These are phyloP conservation scores for Strigomonas culicis DNA, from an alignment of 208 protist species.

Conservation along the genomic window DNA sequence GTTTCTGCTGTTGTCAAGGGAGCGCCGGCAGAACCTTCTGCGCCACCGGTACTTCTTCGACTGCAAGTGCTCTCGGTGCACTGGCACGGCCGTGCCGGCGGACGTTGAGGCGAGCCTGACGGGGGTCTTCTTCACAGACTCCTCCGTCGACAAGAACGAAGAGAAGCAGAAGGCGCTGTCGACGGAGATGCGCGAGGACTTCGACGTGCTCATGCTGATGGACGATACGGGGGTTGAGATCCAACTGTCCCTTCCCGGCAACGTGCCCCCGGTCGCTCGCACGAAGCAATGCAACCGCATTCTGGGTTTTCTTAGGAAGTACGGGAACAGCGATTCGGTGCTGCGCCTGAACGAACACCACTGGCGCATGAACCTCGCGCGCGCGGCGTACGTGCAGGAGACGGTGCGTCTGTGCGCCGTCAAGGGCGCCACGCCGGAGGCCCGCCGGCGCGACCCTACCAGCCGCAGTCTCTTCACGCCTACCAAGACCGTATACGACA, in stretches of 20 bases:
- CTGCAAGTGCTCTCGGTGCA: conserved; percentile 42
- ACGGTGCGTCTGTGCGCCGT: conserved; percentile 43
- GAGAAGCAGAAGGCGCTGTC: conserved; percentile 26
- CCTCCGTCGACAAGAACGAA: conserved; percentile 25
- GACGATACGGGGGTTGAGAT: conserved; percentile 39
- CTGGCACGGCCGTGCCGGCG: conserved; percentile 7
- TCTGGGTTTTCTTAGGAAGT: conserved; percentile 42
- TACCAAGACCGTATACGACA: conserved; percentile 43
- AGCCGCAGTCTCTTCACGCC: conserved; percentile 37
- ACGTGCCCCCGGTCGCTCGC: conserved; percentile 35
- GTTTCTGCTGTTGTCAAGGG: conserved; percentile 46
- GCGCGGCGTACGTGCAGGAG: conserved; percentile 48
- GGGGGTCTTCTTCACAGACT: conserved; percentile 43
- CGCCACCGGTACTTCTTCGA: conserved; percentile 32
- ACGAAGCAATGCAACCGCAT: conserved; percentile 39
- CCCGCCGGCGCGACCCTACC: conserved; percentile 21
- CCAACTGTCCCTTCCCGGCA: conserved; percentile 26
- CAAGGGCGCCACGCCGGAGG: conserved; percentile 40
- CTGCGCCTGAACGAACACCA: conserved; percentile 50
- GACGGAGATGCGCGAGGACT: conserved; percentile 34
- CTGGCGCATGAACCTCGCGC: conserved; percentile 46
- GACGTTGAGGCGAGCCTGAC: conserved; percentile 41
- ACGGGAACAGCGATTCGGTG: conserved; percentile 24
- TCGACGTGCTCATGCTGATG: conserved; percentile 36
- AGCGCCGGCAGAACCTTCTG: conserved; percentile 36